Base-by-base conservation (phyloP, 129 eudicot genomes). In the Helianthus annuus region DNA sequence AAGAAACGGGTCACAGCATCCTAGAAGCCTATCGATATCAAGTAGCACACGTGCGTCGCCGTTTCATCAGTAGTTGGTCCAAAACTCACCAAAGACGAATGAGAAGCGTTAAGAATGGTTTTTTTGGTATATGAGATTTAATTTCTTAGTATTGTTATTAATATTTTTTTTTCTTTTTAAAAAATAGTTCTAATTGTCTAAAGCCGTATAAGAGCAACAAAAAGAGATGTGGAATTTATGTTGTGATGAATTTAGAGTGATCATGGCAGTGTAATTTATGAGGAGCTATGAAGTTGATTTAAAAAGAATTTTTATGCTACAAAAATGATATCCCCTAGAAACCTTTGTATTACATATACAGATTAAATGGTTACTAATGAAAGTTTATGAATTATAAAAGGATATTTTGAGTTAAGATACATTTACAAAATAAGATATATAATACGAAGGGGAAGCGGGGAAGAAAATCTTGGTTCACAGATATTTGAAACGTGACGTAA, bases 1-100 rank as follows among this genome's bases (percentile, higher is more conserved):
- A 27, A 87, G 87, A 77, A 89, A 87, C 10, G 92, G 95, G 73
- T 91, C 85, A 48, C 97, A 83, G 71, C 90, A 75, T 68, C 90
- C 88, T 0, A 85, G 96, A 73, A 90, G 98, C 83, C 88, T 93
- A 16, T 93, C 98, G 6, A 86, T 93, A 42, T 92, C 98, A 59
- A 87, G 80, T 58, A 92, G 95, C 68, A 53, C 77, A 2, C 82
- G 82, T n/a, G 92, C 98, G 72, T 93, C 98, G 13, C 98, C 98
- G 0, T 87, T 81, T 82, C 92, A 85, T 51, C 86, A 85, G 45
- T 88, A 87, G 81, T 75, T 66, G 46, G 73, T 79, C 15, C 96
- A 70, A 10, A 84, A 81, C 55, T 93, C 98, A 45, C 98, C 98
- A 36, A 89, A 93, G 78, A 89, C 95, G 27, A 80, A 74, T 36